phyloP scores from a whole-genome alignment of 495 filamentous ascomycete genomes.

The Podospora didyma region DNA sequence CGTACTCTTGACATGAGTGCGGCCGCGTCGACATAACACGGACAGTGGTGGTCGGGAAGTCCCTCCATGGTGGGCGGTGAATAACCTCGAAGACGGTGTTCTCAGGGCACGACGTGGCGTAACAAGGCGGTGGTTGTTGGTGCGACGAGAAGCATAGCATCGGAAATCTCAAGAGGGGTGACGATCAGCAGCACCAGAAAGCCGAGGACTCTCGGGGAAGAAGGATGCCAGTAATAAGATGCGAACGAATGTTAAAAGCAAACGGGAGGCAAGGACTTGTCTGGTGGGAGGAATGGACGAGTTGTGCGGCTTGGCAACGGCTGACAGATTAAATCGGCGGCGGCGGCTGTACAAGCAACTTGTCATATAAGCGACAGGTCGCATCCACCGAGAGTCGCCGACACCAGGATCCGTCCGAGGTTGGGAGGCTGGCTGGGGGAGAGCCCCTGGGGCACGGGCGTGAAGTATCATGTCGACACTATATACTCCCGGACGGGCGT shows the following conservation, averaged over 20 bases:
- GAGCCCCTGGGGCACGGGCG: conserved; percentile 17
- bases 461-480: conserved; percentile 15
- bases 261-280: conserved; percentile 8
- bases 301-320: background rate
- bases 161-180: conserved; percentile 2
- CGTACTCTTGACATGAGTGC: conserved; percentile 3
- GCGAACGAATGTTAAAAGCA: conserved; percentile 15
- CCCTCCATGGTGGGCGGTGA: conserved; percentile 8
- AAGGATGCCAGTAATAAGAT: background rate
- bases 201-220: too few species aligned
- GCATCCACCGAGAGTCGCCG: conserved; percentile 7
- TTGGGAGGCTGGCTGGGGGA: conserved; percentile 4
- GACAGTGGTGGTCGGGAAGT: conserved; percentile 11
- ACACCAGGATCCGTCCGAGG: background rate
- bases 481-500: conserved; percentile 16
- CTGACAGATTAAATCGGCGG: conserved; percentile 1
- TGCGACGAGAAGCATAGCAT: conserved; percentile 18
- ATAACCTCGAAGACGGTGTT: background rate
- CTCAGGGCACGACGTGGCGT: background rate
- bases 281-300: background rate
- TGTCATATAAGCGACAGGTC: conserved; percentile 12
- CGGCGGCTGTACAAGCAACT: background rate
- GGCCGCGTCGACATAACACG: conserved; percentile 20
- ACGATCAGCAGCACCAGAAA: background rate
- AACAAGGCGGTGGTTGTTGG: conserved; percentile 4